Conservation (phyloP, 2,329 filamentous ascomycete species). For the Celoporthe dispersa region DNA sequence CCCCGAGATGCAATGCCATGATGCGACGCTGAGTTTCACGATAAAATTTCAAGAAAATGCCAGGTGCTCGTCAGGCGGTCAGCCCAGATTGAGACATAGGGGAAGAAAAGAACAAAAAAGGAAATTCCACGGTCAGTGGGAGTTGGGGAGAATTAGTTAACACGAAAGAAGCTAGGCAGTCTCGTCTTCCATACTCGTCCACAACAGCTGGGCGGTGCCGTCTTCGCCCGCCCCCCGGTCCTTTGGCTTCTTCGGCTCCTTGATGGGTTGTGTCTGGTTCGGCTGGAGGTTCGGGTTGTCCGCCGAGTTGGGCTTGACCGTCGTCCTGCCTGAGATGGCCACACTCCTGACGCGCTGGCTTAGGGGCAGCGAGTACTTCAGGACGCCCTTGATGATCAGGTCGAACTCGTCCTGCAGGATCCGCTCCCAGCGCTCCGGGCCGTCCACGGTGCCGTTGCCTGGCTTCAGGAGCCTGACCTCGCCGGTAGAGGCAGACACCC, state of each 20-base stretch:
- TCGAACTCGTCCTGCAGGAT: constrained; percentile 93
- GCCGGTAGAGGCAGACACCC: constrained; percentile 73
- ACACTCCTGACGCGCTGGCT: constrained; percentile 64
- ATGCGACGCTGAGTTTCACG: constrained; percentile 14
- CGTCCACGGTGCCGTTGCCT: constrained; percentile 86
- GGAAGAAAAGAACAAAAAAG: constrained; percentile 3
- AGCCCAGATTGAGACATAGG: neutral
- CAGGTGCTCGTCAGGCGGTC: neutral
- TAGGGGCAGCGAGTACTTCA: constrained; percentile 77
- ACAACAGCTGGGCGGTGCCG: neutral
- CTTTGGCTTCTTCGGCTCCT: constrained; percentile 18
- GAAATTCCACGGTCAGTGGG: constrained; percentile 2
- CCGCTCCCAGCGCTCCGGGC: constrained; percentile 84
- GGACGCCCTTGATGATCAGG: constrained; percentile 85
- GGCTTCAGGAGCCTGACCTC: constrained; percentile 82
- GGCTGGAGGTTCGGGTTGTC: constrained; percentile 52
- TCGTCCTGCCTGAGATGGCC: constrained; percentile 62
- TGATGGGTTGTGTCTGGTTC: constrained; percentile 42
- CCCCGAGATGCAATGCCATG: constrained; percentile 14
- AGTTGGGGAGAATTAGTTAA: neutral
- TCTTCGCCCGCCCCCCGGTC: neutral
- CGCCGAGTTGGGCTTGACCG: constrained; percentile 66
- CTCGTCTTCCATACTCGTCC: neutral
- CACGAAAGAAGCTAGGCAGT: neutral
- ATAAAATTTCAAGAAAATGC: constrained; percentile 1